phyloP scores from a whole-genome alignment of 2,329 filamentous ascomycete genomes.

The Coniochaeta sp. region DNA sequence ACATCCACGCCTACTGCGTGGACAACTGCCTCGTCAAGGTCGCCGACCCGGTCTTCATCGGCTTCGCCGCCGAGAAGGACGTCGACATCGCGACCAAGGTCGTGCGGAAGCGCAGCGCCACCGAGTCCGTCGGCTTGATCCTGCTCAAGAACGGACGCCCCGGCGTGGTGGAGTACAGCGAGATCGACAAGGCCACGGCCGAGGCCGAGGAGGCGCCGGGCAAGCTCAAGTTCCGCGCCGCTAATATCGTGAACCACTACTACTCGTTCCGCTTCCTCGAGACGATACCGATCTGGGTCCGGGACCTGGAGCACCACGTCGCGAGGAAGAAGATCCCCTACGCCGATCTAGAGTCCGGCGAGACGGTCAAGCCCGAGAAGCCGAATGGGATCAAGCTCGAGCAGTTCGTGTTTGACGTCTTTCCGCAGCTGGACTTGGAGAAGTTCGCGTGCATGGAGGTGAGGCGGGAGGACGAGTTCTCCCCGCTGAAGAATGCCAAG shows the following conservation, averaged over 20 bases:
- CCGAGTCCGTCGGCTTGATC: constrained; percentile 92
- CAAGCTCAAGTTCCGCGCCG: constrained; percentile 90
- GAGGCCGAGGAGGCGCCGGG: constrained; percentile 79
- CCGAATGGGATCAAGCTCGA: constrained; percentile 98
- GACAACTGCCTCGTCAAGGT: constrained; percentile 99
- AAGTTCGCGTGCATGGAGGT: constrained; percentile 97
- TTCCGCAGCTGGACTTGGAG: constrained; percentile 75
- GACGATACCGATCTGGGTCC: constrained; percentile 77
- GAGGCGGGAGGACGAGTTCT: constrained; percentile 95
- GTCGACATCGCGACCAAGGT: constrained; percentile 98
- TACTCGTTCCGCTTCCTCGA: constrained; percentile 93
- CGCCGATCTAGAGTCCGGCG: constrained; percentile 67
- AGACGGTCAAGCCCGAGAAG: constrained; percentile 82
- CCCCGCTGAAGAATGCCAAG: constrained; percentile 82
- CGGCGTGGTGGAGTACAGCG: constrained; percentile 97
- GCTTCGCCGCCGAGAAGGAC: constrained; percentile 78
- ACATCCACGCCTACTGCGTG: constrained; percentile 94
- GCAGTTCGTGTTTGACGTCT: constrained; percentile 98
- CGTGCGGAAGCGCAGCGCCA: constrained; percentile 95
- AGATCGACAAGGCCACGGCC: constrained; percentile 84
- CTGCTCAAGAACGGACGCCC: constrained; percentile 92
- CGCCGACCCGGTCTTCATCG: constrained; percentile 93
- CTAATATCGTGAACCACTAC: constrained; percentile 99
- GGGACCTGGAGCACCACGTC: constrained; percentile 88
- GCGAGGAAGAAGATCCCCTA: constrained; percentile 97